These are phyloP conservation scores for Xylariaceae sp. DNA, from an alignment of 2,329 filamentous ascomycete genomes.

Conservation along the genomic window DNA sequence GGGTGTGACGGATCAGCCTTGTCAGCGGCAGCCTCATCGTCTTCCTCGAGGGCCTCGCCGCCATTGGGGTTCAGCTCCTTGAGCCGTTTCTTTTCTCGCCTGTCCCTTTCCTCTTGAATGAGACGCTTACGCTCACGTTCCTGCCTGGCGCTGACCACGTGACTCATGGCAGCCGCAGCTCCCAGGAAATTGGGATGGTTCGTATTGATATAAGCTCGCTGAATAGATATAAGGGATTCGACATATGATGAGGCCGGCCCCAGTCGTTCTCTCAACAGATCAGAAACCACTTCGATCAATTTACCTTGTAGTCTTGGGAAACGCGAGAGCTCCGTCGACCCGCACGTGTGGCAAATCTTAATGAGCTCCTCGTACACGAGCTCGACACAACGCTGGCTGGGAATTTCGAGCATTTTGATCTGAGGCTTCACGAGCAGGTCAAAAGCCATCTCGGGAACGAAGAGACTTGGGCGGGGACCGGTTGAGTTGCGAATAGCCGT, in stretches of 20 bases:
- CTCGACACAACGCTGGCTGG: slow-evolving; percentile 94
- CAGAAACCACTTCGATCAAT: slow-evolving; percentile 96
- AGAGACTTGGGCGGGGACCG: slow-evolving; percentile 88
- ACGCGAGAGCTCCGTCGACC: slow-evolving; percentile 85
- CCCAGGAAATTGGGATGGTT: slow-evolving; percentile 99
- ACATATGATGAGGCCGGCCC: slow-evolving; percentile 89
- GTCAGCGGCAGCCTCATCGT: slow-evolving; percentile 53
- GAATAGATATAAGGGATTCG: slow-evolving; percentile 94
- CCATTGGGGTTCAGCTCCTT: slow-evolving; percentile 85
- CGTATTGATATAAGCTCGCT: slow-evolving; percentile 98
- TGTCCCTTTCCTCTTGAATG: slow-evolving; percentile 79
- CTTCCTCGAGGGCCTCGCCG: slow-evolving; percentile 63
- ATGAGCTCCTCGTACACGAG: slow-evolving; percentile 98
- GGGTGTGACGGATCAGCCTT: slow-evolving; percentile 55
- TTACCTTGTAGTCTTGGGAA: slow-evolving; percentile 93
- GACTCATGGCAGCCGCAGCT: slow-evolving; percentile 94
- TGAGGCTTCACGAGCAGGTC: slow-evolving; percentile 97
- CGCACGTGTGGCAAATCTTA: slow-evolving; percentile 98
- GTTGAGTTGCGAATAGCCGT: slow-evolving; percentile 98
- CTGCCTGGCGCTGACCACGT: slow-evolving; percentile 90
- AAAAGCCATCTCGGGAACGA: slow-evolving; percentile 96
- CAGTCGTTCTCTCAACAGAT: slow-evolving; percentile 85
- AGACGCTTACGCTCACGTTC: slow-evolving; percentile 83
- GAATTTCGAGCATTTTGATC: slow-evolving; percentile 93
- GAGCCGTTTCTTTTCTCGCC: slow-evolving; percentile 74